Conservation (phyloP, 306 rosid species). For the Quillaja saponaria region DNA sequence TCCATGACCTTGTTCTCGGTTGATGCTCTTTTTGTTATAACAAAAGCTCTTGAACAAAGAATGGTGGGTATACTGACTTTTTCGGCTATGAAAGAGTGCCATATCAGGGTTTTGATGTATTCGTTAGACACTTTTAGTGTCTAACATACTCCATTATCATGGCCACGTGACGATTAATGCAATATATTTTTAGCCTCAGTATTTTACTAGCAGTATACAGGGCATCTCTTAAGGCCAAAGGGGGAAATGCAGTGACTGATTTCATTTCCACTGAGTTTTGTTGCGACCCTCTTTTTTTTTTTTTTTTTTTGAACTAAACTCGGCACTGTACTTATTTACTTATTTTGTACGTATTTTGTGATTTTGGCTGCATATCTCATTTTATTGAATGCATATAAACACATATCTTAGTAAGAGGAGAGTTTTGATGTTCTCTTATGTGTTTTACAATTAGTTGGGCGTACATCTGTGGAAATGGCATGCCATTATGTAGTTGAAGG, state of each 20-base stretch:
- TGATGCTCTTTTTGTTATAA: not conserved
- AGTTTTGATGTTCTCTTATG: not conserved
- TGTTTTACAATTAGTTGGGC: constrained; percentile 13
- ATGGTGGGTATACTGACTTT: too few species aligned
- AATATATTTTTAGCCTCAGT: not conserved
- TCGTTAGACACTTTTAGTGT: not conserved
- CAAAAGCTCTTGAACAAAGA: too few species aligned
- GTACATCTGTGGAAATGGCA: not conserved
- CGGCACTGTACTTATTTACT: not conserved
- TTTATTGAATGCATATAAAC: too few species aligned
- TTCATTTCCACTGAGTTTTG: not conserved
- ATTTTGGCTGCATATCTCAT: too few species aligned
- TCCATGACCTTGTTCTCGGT: not conserved
- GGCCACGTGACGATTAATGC: not conserved
- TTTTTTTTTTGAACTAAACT: too few species aligned
- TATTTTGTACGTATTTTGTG: not conserved
- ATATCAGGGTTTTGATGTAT: not conserved
- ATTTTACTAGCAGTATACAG: not conserved
- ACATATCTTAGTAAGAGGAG: not conserved
- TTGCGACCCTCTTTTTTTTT: not conserved
- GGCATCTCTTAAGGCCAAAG: not conserved
- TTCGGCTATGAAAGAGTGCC: not conserved
- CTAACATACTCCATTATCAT: not conserved
- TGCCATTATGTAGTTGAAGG: constrained; percentile 4
- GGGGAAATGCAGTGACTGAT: not conserved